Conservation (phyloP, 371 early-diverging fungal species). For the Cokeromyces recurvatus region DNA sequence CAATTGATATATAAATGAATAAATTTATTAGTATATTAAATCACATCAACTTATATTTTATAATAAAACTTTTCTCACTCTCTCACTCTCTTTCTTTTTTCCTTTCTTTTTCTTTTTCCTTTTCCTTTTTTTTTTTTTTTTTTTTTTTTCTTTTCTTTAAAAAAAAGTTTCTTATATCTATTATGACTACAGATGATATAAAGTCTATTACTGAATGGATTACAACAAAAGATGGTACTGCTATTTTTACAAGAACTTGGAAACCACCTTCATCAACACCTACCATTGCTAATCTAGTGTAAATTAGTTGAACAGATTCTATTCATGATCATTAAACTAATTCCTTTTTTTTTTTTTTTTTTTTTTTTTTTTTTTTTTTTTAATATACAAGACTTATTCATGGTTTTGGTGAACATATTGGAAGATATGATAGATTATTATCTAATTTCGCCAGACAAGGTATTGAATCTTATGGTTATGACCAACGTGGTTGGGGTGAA, state of each 20-base stretch:
- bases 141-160: constrained; percentile 2
- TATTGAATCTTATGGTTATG: constrained; percentile 54
- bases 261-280: constrained; percentile 20
- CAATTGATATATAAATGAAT: no score
- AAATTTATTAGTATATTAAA: no score
- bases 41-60: no score
- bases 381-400: constrained; percentile 65
- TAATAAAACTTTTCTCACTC: no score
- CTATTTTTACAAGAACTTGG: constrained; percentile 49
- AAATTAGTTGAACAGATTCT: not conserved
- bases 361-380: no score
- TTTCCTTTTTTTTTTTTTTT: not conserved
- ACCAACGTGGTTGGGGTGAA: constrained; percentile 66
- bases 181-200: constrained; percentile 4
- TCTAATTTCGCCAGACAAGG: constrained; percentile 46
- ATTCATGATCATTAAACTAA: not conserved
- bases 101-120: no score
- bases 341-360: not conserved
- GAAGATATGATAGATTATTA: constrained; percentile 56
- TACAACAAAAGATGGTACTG: constrained; percentile 23
- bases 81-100: no score
- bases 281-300: constrained; percentile 31
- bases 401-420: constrained; percentile 65
- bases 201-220: constrained; percentile 33
- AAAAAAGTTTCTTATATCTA: no score